These are phyloP conservation scores for Beauveria sp. DNA, from an alignment of 2,329 filamentous ascomycete species.

Conservation along the genomic window DNA sequence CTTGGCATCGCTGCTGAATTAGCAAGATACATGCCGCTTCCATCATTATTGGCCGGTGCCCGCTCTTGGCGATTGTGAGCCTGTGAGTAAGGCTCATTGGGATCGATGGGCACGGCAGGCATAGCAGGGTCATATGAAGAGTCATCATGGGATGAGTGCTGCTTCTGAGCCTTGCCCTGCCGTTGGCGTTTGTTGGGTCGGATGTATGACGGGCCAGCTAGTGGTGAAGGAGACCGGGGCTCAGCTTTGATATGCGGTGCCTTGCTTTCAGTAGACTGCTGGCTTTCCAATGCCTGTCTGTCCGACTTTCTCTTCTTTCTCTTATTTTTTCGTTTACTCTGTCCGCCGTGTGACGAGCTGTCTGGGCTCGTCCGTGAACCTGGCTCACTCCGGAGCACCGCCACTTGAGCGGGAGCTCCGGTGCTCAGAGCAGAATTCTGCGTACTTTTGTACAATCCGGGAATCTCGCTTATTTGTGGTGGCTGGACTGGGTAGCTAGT, in stretches of 20 bases:
- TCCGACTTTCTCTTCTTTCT: conserved; percentile 49
- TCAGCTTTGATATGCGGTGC: conserved; percentile 56
- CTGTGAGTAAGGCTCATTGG: not conserved
- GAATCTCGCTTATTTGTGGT: not conserved
- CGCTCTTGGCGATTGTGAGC: not conserved
- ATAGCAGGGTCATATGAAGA: conserved; percentile 5
- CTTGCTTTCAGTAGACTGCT: conserved; percentile 24
- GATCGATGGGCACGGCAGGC: conserved; percentile 10
- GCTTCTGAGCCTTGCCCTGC: conserved; percentile 34
- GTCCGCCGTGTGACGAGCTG: conserved; percentile 49
- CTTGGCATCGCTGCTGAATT: not conserved
- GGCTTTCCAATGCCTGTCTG: conserved; percentile 35
- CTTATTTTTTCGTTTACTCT: conserved; percentile 35
- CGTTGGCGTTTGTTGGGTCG: conserved; percentile 51
- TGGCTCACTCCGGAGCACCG: conserved; percentile 45
- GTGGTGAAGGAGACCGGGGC: conserved; percentile 55
- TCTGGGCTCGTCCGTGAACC: conserved; percentile 48
- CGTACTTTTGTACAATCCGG: not conserved
- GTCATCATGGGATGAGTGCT: conserved; percentile 12
- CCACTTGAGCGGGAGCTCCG: conserved; percentile 43
- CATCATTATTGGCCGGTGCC: not conserved
- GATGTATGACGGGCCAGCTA: conserved; percentile 42
- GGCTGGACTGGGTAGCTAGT: conserved; percentile 58
- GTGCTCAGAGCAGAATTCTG: conserved; percentile 11
- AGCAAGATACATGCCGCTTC: not conserved